A percentile compares a stretch with the other conserved stretches of the same genome.
phyloP scores from a whole-genome alignment of 2,329 filamentous ascomycete genomes.

The Cercospora sp. region DNA sequence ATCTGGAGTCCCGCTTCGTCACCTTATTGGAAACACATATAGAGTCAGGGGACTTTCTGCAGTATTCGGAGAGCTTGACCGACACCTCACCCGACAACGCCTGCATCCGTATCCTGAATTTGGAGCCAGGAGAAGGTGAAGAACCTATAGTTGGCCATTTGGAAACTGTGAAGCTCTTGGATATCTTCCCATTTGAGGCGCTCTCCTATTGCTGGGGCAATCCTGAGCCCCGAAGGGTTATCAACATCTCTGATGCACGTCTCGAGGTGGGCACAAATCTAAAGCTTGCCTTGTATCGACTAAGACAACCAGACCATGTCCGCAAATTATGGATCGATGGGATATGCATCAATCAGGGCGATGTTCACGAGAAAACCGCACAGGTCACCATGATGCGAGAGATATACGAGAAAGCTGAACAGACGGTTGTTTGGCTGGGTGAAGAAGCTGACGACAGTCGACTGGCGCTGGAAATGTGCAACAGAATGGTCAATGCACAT shows the following conservation, averaged over 20 bases:
- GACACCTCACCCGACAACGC: not conserved
- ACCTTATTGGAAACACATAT: not conserved
- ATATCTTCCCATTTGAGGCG: conserved; percentile 5
- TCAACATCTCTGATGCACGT: conserved; percentile 2
- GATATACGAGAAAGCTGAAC: conserved; percentile 14
- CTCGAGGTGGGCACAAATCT: conserved; percentile 9
- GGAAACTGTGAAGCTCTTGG: not conserved
- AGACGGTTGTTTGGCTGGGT: conserved; percentile 12
- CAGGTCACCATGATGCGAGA: conserved; percentile 16
- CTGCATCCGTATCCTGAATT: conserved; percentile 4
- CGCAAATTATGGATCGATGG: conserved; percentile 15
- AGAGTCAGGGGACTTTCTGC: not conserved
- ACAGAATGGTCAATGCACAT: conserved; percentile 4
- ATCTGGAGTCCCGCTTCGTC: not conserved
- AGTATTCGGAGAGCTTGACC: not conserved
- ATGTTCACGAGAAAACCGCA: conserved; percentile 9
- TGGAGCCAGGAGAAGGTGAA: not conserved
- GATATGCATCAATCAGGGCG: conserved; percentile 21
- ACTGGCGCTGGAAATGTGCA: not conserved
- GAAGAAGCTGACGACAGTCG: conserved; percentile 4
- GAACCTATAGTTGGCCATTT: conserved; percentile 3
- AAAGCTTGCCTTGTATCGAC: conserved; percentile 7
- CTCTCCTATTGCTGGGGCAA: conserved; percentile 14
- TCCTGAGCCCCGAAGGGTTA: not conserved
- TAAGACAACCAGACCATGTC: not conserved